Percentiles rank a stretch among this genome's conserved stretches.
phyloP scores from a whole-genome alignment of 345 rosid genomes.

The Lepidium didymum region DNA sequence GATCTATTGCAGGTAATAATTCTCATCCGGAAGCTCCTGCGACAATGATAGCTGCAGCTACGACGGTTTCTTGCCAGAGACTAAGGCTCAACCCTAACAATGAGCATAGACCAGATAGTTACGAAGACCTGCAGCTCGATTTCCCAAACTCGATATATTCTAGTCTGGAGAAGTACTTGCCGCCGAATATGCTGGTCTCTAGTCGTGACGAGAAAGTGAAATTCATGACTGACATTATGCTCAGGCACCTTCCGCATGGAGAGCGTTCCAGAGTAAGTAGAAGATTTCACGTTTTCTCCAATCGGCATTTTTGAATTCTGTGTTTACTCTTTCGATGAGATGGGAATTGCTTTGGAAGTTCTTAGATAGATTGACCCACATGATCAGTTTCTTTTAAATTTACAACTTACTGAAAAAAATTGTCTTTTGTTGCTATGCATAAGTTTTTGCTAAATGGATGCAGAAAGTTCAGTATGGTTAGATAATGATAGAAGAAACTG shows the following conservation, averaged over 20 bases:
- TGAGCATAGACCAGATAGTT: constrained; percentile 70
- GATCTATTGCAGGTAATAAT: constrained; percentile 10
- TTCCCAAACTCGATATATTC: constrained; percentile 65
- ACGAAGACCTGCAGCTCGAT: constrained; percentile 65
- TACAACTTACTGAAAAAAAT: neutral
- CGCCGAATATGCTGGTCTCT: constrained; percentile 41
- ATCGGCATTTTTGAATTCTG: neutral
- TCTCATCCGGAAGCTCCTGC: neutral
- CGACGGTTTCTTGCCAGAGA: constrained; percentile 30
- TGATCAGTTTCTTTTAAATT: neutral
- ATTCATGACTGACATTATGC: constrained; percentile 72
- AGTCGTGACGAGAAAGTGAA: constrained; percentile 55
- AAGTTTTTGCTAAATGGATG: neutral
- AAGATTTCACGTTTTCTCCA: neutral
- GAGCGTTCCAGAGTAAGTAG: constrained; percentile 64
- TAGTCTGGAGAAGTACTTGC: constrained; percentile 75
- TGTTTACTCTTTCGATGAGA: neutral
- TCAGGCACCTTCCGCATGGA: constrained; percentile 68
- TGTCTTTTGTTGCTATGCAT: neutral
- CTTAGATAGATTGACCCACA: neutral
- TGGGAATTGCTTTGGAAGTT: neutral
- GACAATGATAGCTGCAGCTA: neutral
- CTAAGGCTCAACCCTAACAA: constrained; percentile 56
- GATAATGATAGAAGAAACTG: neutral
- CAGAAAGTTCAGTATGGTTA: neutral